phyloP scores from a whole-genome alignment of 441 rosid genomes.

The Gossypium schwendimanii region DNA sequence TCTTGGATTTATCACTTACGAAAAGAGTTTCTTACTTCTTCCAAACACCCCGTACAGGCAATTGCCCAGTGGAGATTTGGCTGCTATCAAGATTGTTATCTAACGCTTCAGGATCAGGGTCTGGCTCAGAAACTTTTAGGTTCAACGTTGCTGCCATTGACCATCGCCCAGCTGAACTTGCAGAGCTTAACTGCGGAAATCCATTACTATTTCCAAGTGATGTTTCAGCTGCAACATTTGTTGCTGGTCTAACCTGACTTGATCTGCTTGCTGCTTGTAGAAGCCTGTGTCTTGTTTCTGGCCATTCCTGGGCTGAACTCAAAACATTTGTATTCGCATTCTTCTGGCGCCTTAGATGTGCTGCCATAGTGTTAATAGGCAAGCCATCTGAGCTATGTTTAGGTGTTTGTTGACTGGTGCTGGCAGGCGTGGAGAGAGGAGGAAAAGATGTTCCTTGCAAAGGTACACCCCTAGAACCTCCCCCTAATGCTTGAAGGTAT shows the following conservation, averaged over 20 bases:
- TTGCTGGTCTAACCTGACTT: conserved; percentile 32
- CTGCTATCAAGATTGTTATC: conserved; percentile 19
- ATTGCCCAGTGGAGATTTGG: conserved; percentile 24
- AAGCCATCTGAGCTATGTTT: conserved; percentile 18
- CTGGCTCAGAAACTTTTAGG: conserved; percentile 30
- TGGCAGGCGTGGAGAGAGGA: conserved; percentile 48
- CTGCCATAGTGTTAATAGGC: conserved; percentile 54
- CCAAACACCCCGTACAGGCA: conserved; percentile 72
- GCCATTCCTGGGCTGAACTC: conserved; percentile 46
- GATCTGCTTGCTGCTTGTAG: conserved; percentile 30
- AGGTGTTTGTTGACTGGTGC: conserved; percentile 37
- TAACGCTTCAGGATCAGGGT: conserved; percentile 27
- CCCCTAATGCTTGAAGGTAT: conserved; percentile 75
- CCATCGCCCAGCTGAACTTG: conserved; percentile 75
- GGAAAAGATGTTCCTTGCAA: conserved; percentile 78
- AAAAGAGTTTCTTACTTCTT: conserved; percentile 50
- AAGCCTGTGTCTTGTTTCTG: conserved; percentile 24
- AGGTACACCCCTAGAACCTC: conserved; percentile 38
- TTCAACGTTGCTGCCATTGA: conserved; percentile 48
- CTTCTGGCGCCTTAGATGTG: conserved; percentile 45
- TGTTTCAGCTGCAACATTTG: conserved; percentile 22
- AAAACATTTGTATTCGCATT: conserved; percentile 24
- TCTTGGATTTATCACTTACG: conserved; percentile 12
- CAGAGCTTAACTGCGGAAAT: conserved; percentile 27
- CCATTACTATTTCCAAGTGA: conserved; percentile 25